Percentiles rank a stretch among this genome's conserved stretches.
Conservation (phyloP, 805 yeast species). For the Starmerella bombi region DNA sequence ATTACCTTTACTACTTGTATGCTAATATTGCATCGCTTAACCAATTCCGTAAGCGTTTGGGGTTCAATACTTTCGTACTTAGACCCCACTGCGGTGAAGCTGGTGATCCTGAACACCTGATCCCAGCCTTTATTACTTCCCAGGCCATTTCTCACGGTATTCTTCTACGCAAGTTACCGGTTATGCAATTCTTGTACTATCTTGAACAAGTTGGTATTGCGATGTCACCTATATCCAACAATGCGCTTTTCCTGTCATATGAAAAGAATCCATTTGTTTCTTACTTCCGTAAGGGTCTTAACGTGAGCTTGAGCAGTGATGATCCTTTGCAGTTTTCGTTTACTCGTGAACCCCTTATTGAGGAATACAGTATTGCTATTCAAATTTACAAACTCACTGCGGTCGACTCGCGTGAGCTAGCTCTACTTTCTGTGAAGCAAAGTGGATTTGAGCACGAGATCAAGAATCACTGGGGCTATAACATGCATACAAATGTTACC, state of each 20-base stretch:
- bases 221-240: conserved; percentile 95
- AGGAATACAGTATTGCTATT: conserved; percentile 96
- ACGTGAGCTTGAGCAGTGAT: conserved; percentile 89
- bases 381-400: conserved; percentile 88
- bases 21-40: conserved; percentile 80
- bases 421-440: conserved; percentile 81
- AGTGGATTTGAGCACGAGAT: conserved; percentile 84
- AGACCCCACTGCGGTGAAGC: conserved; percentile 99
- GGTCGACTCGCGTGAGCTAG: conserved; percentile 96
- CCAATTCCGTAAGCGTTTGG: conserved; percentile 61
- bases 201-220: conserved; percentile 94
- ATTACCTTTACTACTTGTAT: conserved; percentile 78
- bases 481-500: conserved; percentile 43
- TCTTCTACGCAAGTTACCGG: conserved; percentile 81
- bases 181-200: conserved; percentile 83
- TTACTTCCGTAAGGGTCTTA: conserved; percentile 85
- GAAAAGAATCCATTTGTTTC: conserved; percentile 92
- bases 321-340: conserved; percentile 96
- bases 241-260: conserved; percentile 87
- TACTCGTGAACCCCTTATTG: conserved; percentile 93
- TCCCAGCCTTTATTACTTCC: conserved; percentile 74
- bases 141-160: conserved; percentile 96
- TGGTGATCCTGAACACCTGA: conserved; percentile 97
- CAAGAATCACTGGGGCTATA: conserved; percentile 86
- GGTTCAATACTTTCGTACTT: conserved; percentile 79